These are phyloP conservation scores for Aureobasidium sp. DNA, from an alignment of 2,329 filamentous ascomycete genomes.

Conservation along the genomic window DNA sequence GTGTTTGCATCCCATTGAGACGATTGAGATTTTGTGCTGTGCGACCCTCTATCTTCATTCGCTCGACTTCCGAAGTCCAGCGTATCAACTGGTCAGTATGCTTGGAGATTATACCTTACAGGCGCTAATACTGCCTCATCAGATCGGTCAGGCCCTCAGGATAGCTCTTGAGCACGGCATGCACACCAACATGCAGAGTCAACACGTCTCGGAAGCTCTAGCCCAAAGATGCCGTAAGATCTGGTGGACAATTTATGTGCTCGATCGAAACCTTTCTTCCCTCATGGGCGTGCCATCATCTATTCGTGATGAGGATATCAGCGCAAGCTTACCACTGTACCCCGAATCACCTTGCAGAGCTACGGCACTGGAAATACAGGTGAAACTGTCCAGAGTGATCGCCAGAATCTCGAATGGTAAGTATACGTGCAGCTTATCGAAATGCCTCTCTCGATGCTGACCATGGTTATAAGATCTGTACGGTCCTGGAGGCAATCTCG, in stretches of 20 bases:
- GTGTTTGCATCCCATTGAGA: not conserved
- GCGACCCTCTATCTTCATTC: constrained; percentile 46
- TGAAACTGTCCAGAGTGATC: not conserved
- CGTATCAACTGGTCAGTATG: constrained; percentile 36
- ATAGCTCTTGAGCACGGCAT: constrained; percentile 43
- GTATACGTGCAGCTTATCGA: no score
- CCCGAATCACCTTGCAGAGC: constrained; percentile 14
- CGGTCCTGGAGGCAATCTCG: not conserved
- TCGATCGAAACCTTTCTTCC: constrained; percentile 47
- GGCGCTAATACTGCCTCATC: not conserved
- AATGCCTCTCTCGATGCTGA: not conserved
- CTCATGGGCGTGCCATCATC: constrained; percentile 45
- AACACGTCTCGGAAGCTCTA: constrained; percentile 31
- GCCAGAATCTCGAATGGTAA: not conserved
- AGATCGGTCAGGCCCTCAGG: constrained; percentile 46
- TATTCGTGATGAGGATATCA: constrained; percentile 44
- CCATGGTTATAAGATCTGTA: not conserved
- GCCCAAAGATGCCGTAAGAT: constrained; percentile 41
- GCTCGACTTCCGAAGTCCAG: constrained; percentile 39
- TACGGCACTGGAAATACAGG: not conserved
- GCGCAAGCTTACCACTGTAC: constrained; percentile 38
- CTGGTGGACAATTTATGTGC: constrained; percentile 48
- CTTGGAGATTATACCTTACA: no score
- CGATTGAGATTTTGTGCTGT: constrained; percentile 43
- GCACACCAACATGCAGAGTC: constrained; percentile 43